Evolutionary conservation across 1,139 yeast species (phyloP).

Genomic region (Nakaseomyces glabratus): DNA sequence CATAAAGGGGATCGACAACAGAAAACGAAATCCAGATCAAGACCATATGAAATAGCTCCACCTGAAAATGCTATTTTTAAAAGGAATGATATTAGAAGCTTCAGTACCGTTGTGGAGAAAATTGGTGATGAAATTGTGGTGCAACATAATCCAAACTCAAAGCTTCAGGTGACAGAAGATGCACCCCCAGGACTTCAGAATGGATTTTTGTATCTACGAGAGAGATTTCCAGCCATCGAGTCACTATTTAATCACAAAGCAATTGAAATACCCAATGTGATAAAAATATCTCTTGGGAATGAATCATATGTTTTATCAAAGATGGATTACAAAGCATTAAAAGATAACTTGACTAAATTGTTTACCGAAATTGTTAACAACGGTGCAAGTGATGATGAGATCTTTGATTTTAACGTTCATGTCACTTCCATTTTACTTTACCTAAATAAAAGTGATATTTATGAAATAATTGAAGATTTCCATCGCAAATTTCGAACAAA

Average conservation of each 20-base stretch:
- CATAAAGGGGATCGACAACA: too few species aligned
- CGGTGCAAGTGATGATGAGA: conserved; percentile 24
- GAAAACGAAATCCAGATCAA: too few species aligned
- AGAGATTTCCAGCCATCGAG: conserved; percentile 11
- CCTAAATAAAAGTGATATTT: conserved; percentile 16
- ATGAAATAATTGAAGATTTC: conserved; percentile 18
- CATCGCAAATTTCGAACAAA: conserved; percentile 24
- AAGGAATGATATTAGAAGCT: conserved; percentile 8
- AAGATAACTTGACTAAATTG: conserved; percentile 10
- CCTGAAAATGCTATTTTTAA: conserved; percentile 2
- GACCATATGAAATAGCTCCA: conserved; percentile 2
- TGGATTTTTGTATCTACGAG: not conserved
- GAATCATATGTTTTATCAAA: conserved; percentile 19
- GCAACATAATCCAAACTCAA: conserved; percentile 6
- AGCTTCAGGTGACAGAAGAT: not conserved
- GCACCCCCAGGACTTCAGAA: not conserved
- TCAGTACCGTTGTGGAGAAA: conserved; percentile 26
- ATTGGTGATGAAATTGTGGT: conserved; percentile 13
- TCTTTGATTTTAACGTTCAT: conserved; percentile 12
- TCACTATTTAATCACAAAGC: conserved; percentile 12
- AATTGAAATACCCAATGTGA: conserved; percentile 14
- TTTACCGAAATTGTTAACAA: conserved; percentile 19
- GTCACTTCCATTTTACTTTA: conserved; percentile 18
- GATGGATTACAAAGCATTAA: conserved; percentile 12
- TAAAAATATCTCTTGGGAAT: conserved; percentile 14